A percentile compares a stretch with the other conserved stretches of the same genome.
Evolutionary conservation across 1,284 basidiomycete species (phyloP).

Genomic region (Moesziomyces sp.): DNA sequence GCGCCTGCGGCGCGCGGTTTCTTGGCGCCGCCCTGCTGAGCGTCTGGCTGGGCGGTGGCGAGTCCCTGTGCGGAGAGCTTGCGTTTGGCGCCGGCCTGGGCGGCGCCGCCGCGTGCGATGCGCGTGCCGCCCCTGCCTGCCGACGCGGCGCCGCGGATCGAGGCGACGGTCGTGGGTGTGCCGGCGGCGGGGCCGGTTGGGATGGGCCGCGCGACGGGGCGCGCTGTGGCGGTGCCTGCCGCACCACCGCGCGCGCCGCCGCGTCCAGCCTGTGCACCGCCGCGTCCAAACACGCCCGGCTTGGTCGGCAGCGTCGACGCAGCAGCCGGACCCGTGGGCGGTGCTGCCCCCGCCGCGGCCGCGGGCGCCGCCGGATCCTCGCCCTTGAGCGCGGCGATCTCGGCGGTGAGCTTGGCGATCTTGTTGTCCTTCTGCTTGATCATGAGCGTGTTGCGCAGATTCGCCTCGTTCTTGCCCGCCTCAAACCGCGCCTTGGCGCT

Average conservation of each 20-base stretch:
- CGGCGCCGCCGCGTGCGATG: slow-evolving; percentile 31
- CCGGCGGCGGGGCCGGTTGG: slow-evolving; percentile 30
- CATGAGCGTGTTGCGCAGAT: slow-evolving; percentile 63
- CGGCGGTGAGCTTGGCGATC: slow-evolving; percentile 60
- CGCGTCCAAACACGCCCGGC: slow-evolving; percentile 42
- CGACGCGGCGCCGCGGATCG: slow-evolving; percentile 44
- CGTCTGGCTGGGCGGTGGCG: slow-evolving; percentile 8
- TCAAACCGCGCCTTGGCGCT: slow-evolving; percentile 61
- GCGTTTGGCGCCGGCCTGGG: slow-evolving; percentile 35
- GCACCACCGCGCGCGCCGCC: slow-evolving; percentile 4
- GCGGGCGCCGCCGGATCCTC: slow-evolving; percentile 16
- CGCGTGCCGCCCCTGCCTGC: slow-evolving; percentile 29
- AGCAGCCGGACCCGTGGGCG: slow-evolving; percentile 10
- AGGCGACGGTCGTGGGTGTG: slow-evolving; percentile 24
- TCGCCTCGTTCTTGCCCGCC: slow-evolving; percentile 66
- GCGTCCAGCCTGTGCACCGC: slow-evolving; percentile 32
- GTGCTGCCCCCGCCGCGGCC: not conserved
- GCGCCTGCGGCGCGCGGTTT: slow-evolving; percentile 39
- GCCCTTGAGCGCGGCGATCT: slow-evolving; percentile 62
- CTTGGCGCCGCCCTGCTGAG: slow-evolving; percentile 24
- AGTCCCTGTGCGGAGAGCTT: slow-evolving; percentile 41
- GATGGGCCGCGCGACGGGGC: slow-evolving; percentile 18
- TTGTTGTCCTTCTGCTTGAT: slow-evolving; percentile 64
- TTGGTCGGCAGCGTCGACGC: slow-evolving; percentile 13
- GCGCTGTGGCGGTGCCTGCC: slow-evolving; percentile 1